Evolutionary conservation across 2,329 filamentous ascomycete species (phyloP).

Genomic region (Elsinoe batatas): DNA sequence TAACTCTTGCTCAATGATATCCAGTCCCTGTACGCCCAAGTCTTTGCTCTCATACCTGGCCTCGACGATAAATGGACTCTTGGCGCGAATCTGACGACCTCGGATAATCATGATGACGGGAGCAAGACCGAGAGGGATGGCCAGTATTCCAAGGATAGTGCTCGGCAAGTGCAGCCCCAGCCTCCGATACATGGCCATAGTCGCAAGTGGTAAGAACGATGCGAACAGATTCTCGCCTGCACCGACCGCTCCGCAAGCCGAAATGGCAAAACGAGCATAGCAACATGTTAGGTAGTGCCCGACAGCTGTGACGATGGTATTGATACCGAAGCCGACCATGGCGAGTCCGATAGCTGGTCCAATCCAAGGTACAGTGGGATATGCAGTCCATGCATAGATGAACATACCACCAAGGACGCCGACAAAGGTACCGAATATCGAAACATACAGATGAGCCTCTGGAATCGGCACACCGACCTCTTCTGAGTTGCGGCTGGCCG

Average conservation of each 20-base stretch:
- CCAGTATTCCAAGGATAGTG: slow-evolving; percentile 37
- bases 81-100: slow-evolving; percentile 24
- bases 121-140: slow-evolving; percentile 34
- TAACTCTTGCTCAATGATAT: not conserved
- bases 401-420: slow-evolving; percentile 42
- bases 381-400: slow-evolving; percentile 42
- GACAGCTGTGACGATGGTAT: slow-evolving; percentile 37
- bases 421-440: slow-evolving; percentile 35
- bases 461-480: slow-evolving; percentile 32
- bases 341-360: slow-evolving; percentile 38
- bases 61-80: slow-evolving; percentile 26
- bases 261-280: slow-evolving; percentile 41
- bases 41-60: slow-evolving; percentile 14
- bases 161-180: slow-evolving; percentile 43
- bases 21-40: not conserved
- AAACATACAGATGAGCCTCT: slow-evolving; percentile 38
- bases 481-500: slow-evolving; percentile 30
- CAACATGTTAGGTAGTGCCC: slow-evolving; percentile 42
- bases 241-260: slow-evolving; percentile 39
- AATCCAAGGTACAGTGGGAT: slow-evolving; percentile 36
- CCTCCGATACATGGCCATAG: slow-evolving; percentile 39
- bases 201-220: slow-evolving; percentile 39
- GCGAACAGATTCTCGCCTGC: slow-evolving; percentile 42
- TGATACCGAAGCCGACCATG: slow-evolving; percentile 42
- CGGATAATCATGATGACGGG: slow-evolving; percentile 35